These are phyloP conservation scores for Rhododendron ferrugineum DNA, from an alignment of 148 eudicot genomes.

Conservation along the genomic window DNA sequence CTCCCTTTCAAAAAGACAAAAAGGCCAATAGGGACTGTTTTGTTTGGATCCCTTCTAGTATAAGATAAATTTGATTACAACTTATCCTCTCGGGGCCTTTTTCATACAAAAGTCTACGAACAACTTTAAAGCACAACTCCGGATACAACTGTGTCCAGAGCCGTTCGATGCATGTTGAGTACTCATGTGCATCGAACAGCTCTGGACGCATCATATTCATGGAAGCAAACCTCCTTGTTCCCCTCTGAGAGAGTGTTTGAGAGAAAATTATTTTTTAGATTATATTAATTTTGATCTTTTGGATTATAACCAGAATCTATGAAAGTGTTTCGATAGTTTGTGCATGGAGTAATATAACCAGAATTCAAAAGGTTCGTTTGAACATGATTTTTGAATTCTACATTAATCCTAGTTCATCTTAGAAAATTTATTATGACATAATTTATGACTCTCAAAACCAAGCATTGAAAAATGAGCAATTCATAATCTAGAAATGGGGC, in stretches of 20 bases:
- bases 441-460: background rate
- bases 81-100: background rate
- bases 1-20: conserved; percentile 4
- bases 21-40: conserved; percentile 14
- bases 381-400: background rate
- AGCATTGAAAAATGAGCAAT: no score
- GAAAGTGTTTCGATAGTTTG: background rate
- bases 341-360: background rate
- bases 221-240: conserved; percentile 4
- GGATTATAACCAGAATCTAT: background rate
- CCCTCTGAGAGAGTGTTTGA: background rate
- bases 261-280: background rate
- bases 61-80: background rate
- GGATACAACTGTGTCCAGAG: no score
- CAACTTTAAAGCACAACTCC: no score
- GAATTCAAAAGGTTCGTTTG: background rate
- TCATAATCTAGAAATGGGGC: background rate
- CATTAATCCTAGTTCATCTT: no score
- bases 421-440: background rate
- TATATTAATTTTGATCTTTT: background rate
- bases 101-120: background rate
- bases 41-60: conserved; percentile 19
- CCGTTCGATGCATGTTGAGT: no score
- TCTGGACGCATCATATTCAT: no score
- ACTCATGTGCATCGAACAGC: no score